These are phyloP conservation scores for Gossypium schwendimanii DNA, from an alignment of 441 rosid genomes.

Conservation along the genomic window DNA sequence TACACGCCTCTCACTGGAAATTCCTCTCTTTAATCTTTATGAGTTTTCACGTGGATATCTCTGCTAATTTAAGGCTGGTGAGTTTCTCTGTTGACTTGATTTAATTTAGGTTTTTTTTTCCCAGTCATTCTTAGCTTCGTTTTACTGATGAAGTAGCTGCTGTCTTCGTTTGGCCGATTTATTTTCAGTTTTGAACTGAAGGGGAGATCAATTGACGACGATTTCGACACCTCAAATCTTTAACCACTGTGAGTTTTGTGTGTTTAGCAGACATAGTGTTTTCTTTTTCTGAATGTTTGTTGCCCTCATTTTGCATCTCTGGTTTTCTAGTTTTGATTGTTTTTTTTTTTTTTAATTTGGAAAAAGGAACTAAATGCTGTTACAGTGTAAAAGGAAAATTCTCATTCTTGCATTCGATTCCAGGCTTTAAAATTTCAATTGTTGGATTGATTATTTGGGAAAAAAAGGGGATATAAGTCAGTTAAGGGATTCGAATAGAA, in stretches of 20 bases:
- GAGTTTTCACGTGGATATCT: not conserved
- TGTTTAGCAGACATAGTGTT: not conserved
- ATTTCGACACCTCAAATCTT: not conserved
- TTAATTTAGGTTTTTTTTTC: not conserved
- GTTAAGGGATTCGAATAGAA: not conserved
- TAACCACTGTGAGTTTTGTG: slow-evolving; percentile 6
- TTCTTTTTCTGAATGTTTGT: not conserved
- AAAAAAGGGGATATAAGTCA: not conserved
- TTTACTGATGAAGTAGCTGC: not conserved
- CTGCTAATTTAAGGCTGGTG: slow-evolving; percentile 5
- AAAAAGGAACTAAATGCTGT: not conserved
- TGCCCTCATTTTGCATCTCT: not conserved
- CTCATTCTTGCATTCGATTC: not conserved
- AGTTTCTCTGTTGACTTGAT: not conserved
- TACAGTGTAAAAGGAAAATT: not conserved
- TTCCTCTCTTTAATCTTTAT: not conserved
- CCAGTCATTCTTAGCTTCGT: too few relatives aligned
- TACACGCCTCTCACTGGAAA: slow-evolving; percentile 4
- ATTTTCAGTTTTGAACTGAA: not conserved
- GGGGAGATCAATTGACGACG: not conserved
- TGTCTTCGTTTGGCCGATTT: not conserved
- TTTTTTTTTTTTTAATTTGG: not conserved
- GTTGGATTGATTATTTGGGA: not conserved
- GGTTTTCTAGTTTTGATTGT: not conserved
- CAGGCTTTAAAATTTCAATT: slow-evolving; percentile 22